Conservation (phyloP, 73 alveolate species). For the Stentor roeselii region DNA sequence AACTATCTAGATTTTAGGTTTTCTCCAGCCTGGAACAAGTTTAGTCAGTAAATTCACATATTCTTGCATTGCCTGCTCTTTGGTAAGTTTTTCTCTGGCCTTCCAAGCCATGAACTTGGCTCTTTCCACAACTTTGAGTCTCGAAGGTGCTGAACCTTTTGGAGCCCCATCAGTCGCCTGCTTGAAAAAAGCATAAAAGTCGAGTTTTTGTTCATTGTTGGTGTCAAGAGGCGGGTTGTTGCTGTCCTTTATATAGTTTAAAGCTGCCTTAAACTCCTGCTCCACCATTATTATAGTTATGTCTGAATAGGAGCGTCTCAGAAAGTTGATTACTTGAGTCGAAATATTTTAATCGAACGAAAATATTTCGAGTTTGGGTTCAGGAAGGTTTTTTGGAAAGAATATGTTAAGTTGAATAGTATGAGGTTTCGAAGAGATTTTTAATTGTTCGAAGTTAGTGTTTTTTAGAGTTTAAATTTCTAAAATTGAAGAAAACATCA, state of each 20-base stretch:
- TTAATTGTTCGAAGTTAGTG: no score
- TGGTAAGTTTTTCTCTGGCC: conserved; percentile 53
- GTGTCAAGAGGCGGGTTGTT: conserved; percentile 30
- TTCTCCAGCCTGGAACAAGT: conserved; percentile 53
- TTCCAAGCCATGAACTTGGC: conserved; percentile 89
- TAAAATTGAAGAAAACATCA: no score
- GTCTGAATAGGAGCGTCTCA: not conserved
- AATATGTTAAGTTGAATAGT: no score
- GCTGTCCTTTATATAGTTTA: conserved; percentile 26
- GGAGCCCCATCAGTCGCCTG: conserved; percentile 74
- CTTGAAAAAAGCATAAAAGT: conserved; percentile 65
- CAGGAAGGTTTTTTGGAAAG: no score
- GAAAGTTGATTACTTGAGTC: no score
- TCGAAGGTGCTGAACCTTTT: conserved; percentile 69
- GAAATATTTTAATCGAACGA: no score
- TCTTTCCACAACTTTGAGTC: conserved; percentile 70
- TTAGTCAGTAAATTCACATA: conserved; percentile 55
- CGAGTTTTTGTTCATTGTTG: conserved; percentile 48
- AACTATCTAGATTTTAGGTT: conserved; percentile 23
- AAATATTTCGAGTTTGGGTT: no score
- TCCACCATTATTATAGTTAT: conserved; percentile 18
- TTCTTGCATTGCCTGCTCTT: conserved; percentile 65
- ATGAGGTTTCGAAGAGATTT: no score
- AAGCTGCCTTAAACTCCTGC: conserved; percentile 15
- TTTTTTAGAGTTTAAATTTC: no score